These are phyloP conservation scores for Lactarius tabidus DNA, from an alignment of 768 basidiomycete genomes.

Conservation along the genomic window DNA sequence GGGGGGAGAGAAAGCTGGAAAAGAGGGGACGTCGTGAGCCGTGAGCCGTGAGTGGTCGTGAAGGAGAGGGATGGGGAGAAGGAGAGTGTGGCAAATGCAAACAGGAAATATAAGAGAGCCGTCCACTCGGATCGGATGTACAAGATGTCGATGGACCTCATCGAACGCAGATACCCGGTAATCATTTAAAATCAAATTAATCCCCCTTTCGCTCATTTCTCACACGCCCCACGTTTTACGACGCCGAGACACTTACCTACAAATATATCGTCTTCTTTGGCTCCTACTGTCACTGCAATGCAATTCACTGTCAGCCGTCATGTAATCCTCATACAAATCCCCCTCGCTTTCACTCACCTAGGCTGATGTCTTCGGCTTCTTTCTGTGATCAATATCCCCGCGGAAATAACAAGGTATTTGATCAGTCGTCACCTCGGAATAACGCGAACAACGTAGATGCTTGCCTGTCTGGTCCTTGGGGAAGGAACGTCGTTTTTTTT, in stretches of 20 bases:
- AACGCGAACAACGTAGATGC: neutral
- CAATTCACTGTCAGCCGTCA: neutral
- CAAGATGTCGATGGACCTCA: neutral
- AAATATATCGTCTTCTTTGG: constrained; percentile 1
- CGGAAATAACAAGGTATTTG: constrained; percentile 13
- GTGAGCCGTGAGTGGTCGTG: constrained; percentile 31
- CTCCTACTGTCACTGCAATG: constrained; percentile 4
- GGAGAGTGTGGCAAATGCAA: constrained; percentile 28
- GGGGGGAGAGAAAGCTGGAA: constrained; percentile 5
- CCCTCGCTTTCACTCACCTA: constrained; percentile 7
- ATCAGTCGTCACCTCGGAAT: constrained; percentile 16
- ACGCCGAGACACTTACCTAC: constrained; percentile 29
- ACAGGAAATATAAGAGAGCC: constrained; percentile 36
- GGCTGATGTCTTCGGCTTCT: constrained; percentile 4
- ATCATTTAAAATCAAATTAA: constrained; percentile 20
- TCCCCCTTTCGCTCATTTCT: constrained; percentile 24
- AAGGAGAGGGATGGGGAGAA: constrained; percentile 33
- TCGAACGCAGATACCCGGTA: constrained; percentile 20
- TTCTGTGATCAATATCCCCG: constrained; percentile 15
- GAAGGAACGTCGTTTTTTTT: constrained; percentile 2
- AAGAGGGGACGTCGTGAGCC: constrained; percentile 26
- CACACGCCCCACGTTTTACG: constrained; percentile 44
- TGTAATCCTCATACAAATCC: neutral
- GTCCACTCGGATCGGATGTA: constrained; percentile 15
- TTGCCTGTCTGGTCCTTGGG: constrained; percentile 8